These are phyloP conservation scores for Kentomonas sorsogonicus DNA, from an alignment of 208 protist genomes.

Conservation along the genomic window DNA sequence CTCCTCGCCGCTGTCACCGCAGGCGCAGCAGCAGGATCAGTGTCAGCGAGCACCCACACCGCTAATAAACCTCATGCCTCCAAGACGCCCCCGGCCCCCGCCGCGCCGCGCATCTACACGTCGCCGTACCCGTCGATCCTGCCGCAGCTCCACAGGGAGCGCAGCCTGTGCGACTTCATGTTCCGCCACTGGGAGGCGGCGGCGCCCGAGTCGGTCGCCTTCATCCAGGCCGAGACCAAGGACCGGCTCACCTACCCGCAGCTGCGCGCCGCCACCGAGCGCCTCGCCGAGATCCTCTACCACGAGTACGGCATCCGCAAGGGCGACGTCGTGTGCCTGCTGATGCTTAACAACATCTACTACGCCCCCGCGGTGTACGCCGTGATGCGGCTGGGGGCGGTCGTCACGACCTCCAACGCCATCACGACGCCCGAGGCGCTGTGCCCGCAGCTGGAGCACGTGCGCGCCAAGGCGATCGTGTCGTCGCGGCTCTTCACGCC, in stretches of 20 bases:
- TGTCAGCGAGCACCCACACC: not conserved
- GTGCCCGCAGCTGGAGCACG: constrained; percentile 15
- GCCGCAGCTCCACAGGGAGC: constrained; percentile 1
- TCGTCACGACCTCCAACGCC: constrained; percentile 28
- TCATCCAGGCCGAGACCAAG: constrained; percentile 9
- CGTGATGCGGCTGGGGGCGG: constrained; percentile 23
- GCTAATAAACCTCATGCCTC: too few species aligned
- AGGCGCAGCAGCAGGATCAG: not conserved
- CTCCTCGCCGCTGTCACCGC: not conserved
- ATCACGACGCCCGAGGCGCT: constrained; percentile 16
- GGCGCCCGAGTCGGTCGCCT: not conserved
- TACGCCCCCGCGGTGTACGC: constrained; percentile 23
- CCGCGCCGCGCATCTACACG: not conserved
- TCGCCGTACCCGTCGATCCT: not conserved
- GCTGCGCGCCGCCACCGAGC: constrained; percentile 10
- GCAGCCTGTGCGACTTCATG: constrained; percentile 7
- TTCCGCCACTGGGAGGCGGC: constrained; percentile 1
- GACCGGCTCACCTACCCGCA: constrained; percentile 8
- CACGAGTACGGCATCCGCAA: constrained; percentile 21
- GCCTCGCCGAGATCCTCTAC: constrained; percentile 22
- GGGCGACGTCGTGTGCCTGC: constrained; percentile 29
- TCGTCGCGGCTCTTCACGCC: constrained; percentile 15
- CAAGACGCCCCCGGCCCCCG: too few species aligned
- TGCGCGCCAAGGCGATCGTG: constrained; percentile 20
- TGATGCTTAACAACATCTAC: constrained; percentile 20